These are phyloP conservation scores for Obelidium mucronatum DNA, from an alignment of 192 early-diverging fungal genomes.

Conservation along the genomic window DNA sequence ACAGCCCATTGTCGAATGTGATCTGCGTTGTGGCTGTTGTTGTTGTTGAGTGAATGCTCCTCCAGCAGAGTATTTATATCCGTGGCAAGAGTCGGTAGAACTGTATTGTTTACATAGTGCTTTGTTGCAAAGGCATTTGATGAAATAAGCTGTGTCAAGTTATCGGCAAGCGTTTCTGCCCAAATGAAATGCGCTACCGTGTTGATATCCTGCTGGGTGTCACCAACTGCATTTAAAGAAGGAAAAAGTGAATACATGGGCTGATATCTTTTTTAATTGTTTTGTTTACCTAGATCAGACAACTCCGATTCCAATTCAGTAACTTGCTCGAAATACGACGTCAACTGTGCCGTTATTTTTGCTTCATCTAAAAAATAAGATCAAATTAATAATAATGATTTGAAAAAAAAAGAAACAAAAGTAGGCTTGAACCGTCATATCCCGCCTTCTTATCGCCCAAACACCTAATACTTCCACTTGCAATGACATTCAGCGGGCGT, in stretches of 20 bases:
- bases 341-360: slow-evolving; percentile 37
- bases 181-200: slow-evolving; percentile 70
- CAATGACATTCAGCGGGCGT: slow-evolving; percentile 73
- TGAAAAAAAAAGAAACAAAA: not conserved
- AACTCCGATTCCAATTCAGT: slow-evolving; percentile 59
- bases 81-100: slow-evolving; percentile 28
- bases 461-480: slow-evolving; percentile 52
- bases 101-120: slow-evolving; percentile 21
- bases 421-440: slow-evolving; percentile 6
- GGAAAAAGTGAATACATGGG: not conserved
- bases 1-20: slow-evolving; percentile 11
- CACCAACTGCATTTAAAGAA: slow-evolving; percentile 31
- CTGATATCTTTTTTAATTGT: not conserved
- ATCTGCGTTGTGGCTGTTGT: not conserved
- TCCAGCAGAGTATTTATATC: slow-evolving; percentile 10
- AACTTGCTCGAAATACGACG: slow-evolving; percentile 56
- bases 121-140: slow-evolving; percentile 34
- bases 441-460: slow-evolving; percentile 53
- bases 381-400: not conserved
- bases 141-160: slow-evolving; percentile 31
- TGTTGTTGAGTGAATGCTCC: not conserved
- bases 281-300: slow-evolving; percentile 47
- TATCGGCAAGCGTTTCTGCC: slow-evolving; percentile 44
- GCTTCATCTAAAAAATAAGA: slow-evolving; percentile 37
- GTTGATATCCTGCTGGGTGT: slow-evolving; percentile 56